Base-by-base conservation (phyloP, 176 grass and related monocot genomes). In the Poa annua region DNA sequence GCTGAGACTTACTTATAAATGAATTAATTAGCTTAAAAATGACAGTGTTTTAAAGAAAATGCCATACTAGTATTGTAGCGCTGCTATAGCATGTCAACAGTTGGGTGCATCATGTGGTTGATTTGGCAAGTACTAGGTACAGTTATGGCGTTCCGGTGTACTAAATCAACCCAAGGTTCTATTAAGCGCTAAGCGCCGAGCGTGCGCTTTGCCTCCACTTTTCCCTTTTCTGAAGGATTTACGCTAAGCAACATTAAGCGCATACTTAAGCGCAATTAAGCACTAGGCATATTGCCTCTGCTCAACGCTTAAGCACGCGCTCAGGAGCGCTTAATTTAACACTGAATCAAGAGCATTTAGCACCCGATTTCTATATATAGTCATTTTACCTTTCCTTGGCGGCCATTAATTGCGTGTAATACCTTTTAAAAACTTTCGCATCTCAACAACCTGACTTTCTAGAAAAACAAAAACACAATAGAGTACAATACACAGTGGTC, bases 1-100 rank as follows among this genome's bases (percentile, higher is more conserved):
- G 9, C 7, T 36, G 10, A 34, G 35, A 80, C 20, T 39, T 69
- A 69, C 45, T 32, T 24, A 47, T 6, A 29, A 29, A 53, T 11
- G n/a, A 81, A 85, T 53, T 85, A 81, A 53, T 71, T 77, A 79
- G 7, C 34, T 32, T 21, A 22, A 47, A 77, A 57, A 25, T 54
- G 42, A 60, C 0, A 41, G 20, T 51, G 11, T 47, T 82, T 80
- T 51, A 35, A 87, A n/a, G 22, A 47, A 1, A 76, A 59, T 52
- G 26, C 0, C 21, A 1, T n/a, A 21, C 44, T 12, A 72, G 9
- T 62, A 72, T 20, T 64, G 61, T 13, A 38, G 7, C 55, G 25
- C 36, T 57, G 20, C 47, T 80, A 47, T 65, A 48, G 38, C 24
- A 13, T 56, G 32, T 7, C 3, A 76, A 56, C 5, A 1, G 25